Conservation (phyloP, 441 rosid species). For the Gossypium lobatum region DNA sequence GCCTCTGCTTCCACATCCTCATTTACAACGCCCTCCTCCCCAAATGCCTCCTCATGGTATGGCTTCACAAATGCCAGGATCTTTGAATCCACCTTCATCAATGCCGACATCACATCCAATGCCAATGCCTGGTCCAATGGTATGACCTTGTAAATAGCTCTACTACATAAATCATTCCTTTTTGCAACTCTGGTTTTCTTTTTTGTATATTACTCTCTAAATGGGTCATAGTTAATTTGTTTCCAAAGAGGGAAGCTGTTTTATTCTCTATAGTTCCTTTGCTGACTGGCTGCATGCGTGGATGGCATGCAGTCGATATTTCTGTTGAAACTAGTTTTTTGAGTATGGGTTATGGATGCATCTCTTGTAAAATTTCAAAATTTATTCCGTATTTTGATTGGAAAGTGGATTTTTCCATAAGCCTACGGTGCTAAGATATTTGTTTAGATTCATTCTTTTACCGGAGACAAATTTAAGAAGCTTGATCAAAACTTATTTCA, state of each 20-base stretch:
- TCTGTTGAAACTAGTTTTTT: background rate
- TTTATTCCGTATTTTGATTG: background rate
- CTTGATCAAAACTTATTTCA: background rate
- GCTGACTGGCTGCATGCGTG: background rate
- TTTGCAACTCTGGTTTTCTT: background rate
- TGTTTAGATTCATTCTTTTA: background rate
- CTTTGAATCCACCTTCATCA: constrained; percentile 46
- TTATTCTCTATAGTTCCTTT: background rate
- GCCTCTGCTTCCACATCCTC: constrained; percentile 72
- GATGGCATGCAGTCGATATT: background rate
- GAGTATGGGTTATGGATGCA: background rate
- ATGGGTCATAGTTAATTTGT: background rate
- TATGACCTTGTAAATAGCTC: constrained; percentile 25
- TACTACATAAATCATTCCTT: background rate
- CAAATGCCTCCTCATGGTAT: constrained; percentile 76
- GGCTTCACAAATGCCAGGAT: constrained; percentile 44
- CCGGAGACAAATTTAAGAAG: background rate
- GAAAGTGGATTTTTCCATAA: background rate
- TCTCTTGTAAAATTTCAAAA: background rate
- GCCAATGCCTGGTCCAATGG: constrained; percentile 78
- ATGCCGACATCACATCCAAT: constrained; percentile 45
- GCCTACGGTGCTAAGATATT: background rate
- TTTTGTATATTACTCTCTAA: background rate
- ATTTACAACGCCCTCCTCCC: constrained; percentile 66
- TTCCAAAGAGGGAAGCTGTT: background rate